These are phyloP conservation scores for Fomitopsis pinicola DNA, from an alignment of 1,284 basidiomycete species.

Conservation along the genomic window DNA sequence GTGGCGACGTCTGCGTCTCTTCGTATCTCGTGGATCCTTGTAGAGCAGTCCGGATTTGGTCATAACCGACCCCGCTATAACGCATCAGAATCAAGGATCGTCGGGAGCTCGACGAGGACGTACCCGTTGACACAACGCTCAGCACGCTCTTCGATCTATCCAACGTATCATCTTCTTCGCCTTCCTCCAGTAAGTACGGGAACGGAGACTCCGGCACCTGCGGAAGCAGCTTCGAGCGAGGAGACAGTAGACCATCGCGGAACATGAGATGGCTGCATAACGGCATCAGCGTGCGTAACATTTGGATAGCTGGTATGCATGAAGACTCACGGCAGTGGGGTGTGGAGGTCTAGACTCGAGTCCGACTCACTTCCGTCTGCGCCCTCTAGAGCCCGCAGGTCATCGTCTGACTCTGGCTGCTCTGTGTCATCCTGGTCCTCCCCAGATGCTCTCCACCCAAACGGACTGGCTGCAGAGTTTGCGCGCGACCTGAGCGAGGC, in stretches of 20 bases:
- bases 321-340: slow-evolving; percentile 66
- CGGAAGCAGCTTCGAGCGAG: slow-evolving; percentile 62
- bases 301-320: background rate
- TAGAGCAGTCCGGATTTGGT: slow-evolving; percentile 47
- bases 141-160: slow-evolving; percentile 23
- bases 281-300: background rate
- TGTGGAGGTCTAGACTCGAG: slow-evolving; percentile 74
- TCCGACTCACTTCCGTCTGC: slow-evolving; percentile 49
- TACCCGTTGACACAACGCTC: slow-evolving; percentile 24
- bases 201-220: slow-evolving; percentile 18
- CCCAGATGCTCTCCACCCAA: slow-evolving; percentile 16
- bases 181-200: slow-evolving; percentile 8
- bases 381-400: slow-evolving; percentile 25
- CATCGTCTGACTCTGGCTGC: slow-evolving; percentile 15
- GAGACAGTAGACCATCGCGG: slow-evolving; percentile 69
- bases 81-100: background rate
- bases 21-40: slow-evolving; percentile 66
- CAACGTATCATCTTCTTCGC: background rate
- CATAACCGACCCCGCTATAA: slow-evolving; percentile 34
- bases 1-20: slow-evolving; percentile 57
- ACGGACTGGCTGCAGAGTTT: slow-evolving; percentile 12
- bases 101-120: background rate
- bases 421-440: slow-evolving; percentile 4
- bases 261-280: slow-evolving; percentile 64
- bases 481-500: slow-evolving; percentile 9